Evolutionary conservation across 352 stramenopile genomes (phyloP).

Genomic region (Phytopythium boreale): DNA sequence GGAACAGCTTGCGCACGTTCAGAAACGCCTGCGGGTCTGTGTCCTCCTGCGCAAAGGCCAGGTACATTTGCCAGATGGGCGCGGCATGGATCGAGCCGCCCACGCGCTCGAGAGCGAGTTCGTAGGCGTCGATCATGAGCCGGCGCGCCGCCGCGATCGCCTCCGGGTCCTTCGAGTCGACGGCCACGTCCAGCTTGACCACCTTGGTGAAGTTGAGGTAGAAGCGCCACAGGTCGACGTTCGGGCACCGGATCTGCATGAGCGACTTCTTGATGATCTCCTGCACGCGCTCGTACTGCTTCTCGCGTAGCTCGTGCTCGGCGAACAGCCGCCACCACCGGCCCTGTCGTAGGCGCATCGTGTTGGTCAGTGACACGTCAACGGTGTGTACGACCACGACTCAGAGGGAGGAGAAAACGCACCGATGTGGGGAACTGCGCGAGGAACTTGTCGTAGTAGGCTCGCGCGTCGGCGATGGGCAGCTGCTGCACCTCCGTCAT

Average conservation of each 20-base stretch:
- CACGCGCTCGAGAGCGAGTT: slow-evolving; percentile 80
- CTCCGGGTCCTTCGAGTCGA: slow-evolving; percentile 49
- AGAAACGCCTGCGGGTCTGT: slow-evolving; percentile 71
- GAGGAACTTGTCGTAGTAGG: slow-evolving; percentile 80
- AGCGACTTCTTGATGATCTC: slow-evolving; percentile 88
- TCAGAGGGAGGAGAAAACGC: neutral
- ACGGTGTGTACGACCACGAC: too few species aligned
- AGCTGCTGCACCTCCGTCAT: slow-evolving; percentile 78
- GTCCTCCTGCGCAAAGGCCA: slow-evolving; percentile 79
- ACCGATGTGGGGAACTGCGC: slow-evolving; percentile 65
- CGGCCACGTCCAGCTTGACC: slow-evolving; percentile 73
- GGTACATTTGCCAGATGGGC: slow-evolving; percentile 82
- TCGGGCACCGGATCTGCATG: slow-evolving; percentile 75
- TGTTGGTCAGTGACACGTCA: neutral
- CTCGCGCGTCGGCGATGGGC: slow-evolving; percentile 54
- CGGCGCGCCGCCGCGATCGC: slow-evolving; percentile 61
- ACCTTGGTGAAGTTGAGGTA: slow-evolving; percentile 88
- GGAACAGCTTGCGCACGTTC: slow-evolving; percentile 79
- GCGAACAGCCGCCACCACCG: slow-evolving; percentile 87
- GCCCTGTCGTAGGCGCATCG: slow-evolving; percentile 21
- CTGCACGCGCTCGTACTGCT: slow-evolving; percentile 84
- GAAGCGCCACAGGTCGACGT: slow-evolving; percentile 85
- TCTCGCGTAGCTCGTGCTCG: slow-evolving; percentile 82
- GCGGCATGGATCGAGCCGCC: slow-evolving; percentile 74
- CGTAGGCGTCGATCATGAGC: slow-evolving; percentile 84